phyloP scores from a whole-genome alignment of 2,329 filamentous ascomycete genomes.

The Xylaria sp. region DNA sequence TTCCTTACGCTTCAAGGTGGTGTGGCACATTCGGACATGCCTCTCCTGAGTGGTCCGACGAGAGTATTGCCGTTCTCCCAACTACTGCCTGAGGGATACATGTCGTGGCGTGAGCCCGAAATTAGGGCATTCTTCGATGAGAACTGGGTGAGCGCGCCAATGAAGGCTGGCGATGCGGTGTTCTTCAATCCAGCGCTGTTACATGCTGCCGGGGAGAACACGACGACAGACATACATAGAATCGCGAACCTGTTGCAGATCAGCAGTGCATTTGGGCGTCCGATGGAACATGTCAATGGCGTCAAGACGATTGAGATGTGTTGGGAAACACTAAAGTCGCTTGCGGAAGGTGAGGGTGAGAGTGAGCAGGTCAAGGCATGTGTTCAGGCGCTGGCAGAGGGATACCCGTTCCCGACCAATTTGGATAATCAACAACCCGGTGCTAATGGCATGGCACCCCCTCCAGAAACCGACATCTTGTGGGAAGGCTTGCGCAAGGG shows the following conservation, averaged over 20 bases:
- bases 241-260: slow-evolving; percentile 68
- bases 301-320: slow-evolving; percentile 52
- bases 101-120: slow-evolving; percentile 59
- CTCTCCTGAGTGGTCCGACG: slow-evolving; percentile 62
- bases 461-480: slow-evolving; percentile 21
- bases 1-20: slow-evolving; percentile 68
- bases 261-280: slow-evolving; percentile 65
- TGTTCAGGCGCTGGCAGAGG: slow-evolving; percentile 55
- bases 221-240: slow-evolving; percentile 52
- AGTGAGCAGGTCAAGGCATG: slow-evolving; percentile 14
- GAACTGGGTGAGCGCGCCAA: slow-evolving; percentile 57
- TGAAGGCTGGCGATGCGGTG: slow-evolving; percentile 62
- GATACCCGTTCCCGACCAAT: slow-evolving; percentile 65
- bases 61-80: slow-evolving; percentile 67
- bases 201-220: slow-evolving; percentile 66
- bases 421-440: slow-evolving; percentile 59
- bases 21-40: slow-evolving; percentile 67
- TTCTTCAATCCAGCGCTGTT: slow-evolving; percentile 70
- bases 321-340: slow-evolving; percentile 48
- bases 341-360: slow-evolving; percentile 8
- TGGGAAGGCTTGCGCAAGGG: slow-evolving; percentile 16
- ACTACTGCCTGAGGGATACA: slow-evolving; percentile 60
- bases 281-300: slow-evolving; percentile 66
- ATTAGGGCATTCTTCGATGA: slow-evolving; percentile 61
- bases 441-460: slow-evolving; percentile 59